Evolutionary conservation across 345 rosid genomes (phyloP).

Genomic region (Salix purpurea): DNA sequence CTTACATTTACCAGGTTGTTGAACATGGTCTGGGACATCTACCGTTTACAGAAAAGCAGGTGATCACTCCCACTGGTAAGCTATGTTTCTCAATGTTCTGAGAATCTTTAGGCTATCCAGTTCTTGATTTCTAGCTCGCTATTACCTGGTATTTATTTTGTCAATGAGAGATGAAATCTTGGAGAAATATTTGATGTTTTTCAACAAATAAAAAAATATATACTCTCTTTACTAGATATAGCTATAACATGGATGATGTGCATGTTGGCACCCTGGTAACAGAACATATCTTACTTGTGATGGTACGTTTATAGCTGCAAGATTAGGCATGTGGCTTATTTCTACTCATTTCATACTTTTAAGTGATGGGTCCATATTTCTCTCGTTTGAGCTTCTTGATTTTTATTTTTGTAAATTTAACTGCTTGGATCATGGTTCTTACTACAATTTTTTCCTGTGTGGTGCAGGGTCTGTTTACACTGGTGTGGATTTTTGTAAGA

Average conservation of each 20-base stretch:
- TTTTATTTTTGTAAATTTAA: background rate
- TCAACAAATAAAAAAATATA: background rate
- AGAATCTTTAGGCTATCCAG: background rate
- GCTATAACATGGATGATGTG: background rate
- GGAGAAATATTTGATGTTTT: background rate
- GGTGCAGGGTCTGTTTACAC: conserved; percentile 87
- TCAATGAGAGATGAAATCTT: background rate
- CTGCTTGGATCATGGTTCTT: background rate
- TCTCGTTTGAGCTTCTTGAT: background rate
- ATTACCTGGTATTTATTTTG: background rate
- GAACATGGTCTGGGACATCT: conserved; percentile 98
- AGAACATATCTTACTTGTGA: background rate
- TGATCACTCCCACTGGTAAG: conserved; percentile 93
- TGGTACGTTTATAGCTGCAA: background rate
- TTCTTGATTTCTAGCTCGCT: background rate
- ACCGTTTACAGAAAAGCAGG: conserved; percentile 96
- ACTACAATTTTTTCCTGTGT: conserved; percentile 5
- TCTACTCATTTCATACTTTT: background rate
- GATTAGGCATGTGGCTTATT: background rate
- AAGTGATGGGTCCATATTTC: background rate
- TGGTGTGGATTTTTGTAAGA: conserved; percentile 97
- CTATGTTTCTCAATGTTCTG: conserved; percentile 4
- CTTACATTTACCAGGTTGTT: conserved; percentile 57
- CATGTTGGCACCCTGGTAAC: background rate
- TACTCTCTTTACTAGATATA: background rate